These are phyloP conservation scores for Huiozyma sinensis DNA, from an alignment of 805 yeast species.

Conservation along the genomic window DNA sequence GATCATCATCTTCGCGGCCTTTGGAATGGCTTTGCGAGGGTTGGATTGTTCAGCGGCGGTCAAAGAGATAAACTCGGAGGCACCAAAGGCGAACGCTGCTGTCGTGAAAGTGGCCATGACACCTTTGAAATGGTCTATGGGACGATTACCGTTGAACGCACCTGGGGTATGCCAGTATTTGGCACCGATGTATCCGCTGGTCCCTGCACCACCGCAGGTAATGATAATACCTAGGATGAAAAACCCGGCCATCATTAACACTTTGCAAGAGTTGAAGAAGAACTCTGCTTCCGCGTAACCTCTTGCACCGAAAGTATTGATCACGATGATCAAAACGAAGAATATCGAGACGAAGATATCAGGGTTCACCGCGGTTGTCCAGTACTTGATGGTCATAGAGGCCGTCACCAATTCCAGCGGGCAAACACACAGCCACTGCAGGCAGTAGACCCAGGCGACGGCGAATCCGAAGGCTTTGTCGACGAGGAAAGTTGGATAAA, in stretches of 20 bases:
- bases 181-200: constrained; percentile 45
- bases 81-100: constrained; percentile 60
- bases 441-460: constrained; percentile 59
- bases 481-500: constrained; percentile 49
- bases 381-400: constrained; percentile 43
- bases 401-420: constrained; percentile 62
- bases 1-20: constrained; percentile 61
- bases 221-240: constrained; percentile 48
- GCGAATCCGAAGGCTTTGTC: constrained; percentile 65
- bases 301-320: constrained; percentile 45
- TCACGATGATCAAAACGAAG: constrained; percentile 37
- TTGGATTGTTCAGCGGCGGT: constrained; percentile 63
- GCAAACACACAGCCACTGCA: constrained; percentile 53
- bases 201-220: constrained; percentile 47
- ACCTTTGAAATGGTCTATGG: constrained; percentile 43
- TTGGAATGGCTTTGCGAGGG: constrained; percentile 52
- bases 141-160: constrained; percentile 39
- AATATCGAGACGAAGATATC: constrained; percentile 52
- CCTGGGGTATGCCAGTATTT: constrained; percentile 54
- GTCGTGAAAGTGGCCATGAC: constrained; percentile 53
- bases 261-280: constrained; percentile 46
- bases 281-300: constrained; percentile 65
- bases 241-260: constrained; percentile 48
- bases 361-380: constrained; percentile 40
- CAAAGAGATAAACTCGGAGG: constrained; percentile 54